A percentile compares a stretch with the other conserved stretches of the same genome.
These are phyloP conservation scores for Leucaena leucocephala DNA, from an alignment of 306 rosid genomes.

Conservation along the genomic window DNA sequence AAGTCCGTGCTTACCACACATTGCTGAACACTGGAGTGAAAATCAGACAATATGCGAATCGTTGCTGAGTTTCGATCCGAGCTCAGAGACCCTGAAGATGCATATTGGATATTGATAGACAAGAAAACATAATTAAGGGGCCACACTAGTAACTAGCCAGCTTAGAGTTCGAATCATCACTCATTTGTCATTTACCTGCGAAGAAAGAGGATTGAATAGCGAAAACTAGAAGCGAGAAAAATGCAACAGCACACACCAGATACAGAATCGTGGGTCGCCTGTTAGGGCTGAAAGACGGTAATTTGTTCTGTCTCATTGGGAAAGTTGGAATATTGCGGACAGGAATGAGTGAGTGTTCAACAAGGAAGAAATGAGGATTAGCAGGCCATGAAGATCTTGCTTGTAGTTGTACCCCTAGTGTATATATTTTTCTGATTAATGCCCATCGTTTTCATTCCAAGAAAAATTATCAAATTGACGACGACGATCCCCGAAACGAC, in stretches of 20 bases:
- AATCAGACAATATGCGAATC: constrained; percentile 53
- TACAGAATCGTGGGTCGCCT: constrained; percentile 67
- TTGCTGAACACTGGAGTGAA: constrained; percentile 79
- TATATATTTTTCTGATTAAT: background rate
- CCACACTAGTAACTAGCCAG: background rate
- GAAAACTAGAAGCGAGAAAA: constrained; percentile 76
- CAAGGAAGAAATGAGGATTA: background rate
- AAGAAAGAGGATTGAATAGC: constrained; percentile 79
- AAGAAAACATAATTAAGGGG: background rate
- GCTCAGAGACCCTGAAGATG: constrained; percentile 52
- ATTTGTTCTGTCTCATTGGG: constrained; percentile 68
- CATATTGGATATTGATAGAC: background rate
- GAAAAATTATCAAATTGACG: background rate
- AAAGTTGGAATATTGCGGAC: background rate
- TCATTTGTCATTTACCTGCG: constrained; percentile 47
- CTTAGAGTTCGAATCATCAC: background rate
- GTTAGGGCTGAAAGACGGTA: constrained; percentile 24
- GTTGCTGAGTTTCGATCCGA: constrained; percentile 53
- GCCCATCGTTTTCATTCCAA: background rate
- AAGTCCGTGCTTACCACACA: constrained; percentile 67
- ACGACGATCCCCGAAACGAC: constrained; percentile 27
- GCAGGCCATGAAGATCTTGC: constrained; percentile 16
- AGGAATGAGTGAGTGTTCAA: background rate
- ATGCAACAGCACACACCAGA: constrained; percentile 66
- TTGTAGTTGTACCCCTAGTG: too few relatives aligned